A percentile compares a stretch with the other conserved stretches of the same genome.
phyloP scores from a whole-genome alignment of 2,329 filamentous ascomycete species.

The Penicillium decumbens region DNA sequence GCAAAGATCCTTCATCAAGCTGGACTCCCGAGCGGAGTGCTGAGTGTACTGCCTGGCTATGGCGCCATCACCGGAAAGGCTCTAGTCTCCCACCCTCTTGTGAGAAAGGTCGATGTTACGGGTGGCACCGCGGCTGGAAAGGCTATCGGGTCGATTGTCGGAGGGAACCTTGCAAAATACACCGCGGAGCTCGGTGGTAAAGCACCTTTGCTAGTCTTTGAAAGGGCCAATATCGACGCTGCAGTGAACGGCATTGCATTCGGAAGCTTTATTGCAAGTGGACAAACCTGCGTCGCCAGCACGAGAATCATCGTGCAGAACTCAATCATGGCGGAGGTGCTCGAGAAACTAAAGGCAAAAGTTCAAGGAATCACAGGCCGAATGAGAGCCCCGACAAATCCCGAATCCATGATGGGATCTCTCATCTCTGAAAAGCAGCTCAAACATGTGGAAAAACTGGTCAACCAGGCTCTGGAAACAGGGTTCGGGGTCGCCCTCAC shows the following conservation, averaged over 20 bases:
- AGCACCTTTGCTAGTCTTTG: slow-evolving; percentile 34
- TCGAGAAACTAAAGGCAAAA: slow-evolving; percentile 39
- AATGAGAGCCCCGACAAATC: slow-evolving; percentile 16
- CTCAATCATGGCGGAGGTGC: slow-evolving; percentile 37
- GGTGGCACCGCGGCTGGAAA: slow-evolving; percentile 32
- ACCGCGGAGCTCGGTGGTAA: slow-evolving; percentile 39
- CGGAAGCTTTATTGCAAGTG: slow-evolving; percentile 50
- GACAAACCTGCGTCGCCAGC: slow-evolving; percentile 55
- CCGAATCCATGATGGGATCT: slow-evolving; percentile 18
- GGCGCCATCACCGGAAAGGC: slow-evolving; percentile 45
- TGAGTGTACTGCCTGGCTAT: slow-evolving; percentile 50
- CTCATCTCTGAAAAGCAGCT: slow-evolving; percentile 17
- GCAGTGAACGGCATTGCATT: slow-evolving; percentile 35
- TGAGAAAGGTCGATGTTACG: slow-evolving; percentile 36
- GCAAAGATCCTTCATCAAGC: slow-evolving; percentile 41
- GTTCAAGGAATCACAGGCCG: slow-evolving; percentile 44
- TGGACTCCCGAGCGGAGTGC: slow-evolving; percentile 42
- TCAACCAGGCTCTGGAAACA: slow-evolving; percentile 3
- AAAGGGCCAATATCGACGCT: slow-evolving; percentile 29
- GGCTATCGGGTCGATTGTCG: slow-evolving; percentile 31
- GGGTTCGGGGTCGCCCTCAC: not conserved
- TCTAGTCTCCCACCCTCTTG: slow-evolving; percentile 27
- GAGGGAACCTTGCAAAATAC: slow-evolving; percentile 32
- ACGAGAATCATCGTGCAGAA: slow-evolving; percentile 52
- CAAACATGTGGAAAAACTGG: slow-evolving; percentile 10